phyloP scores from a whole-genome alignment of 148 eudicot species.

The Camellia granthamiana region DNA sequence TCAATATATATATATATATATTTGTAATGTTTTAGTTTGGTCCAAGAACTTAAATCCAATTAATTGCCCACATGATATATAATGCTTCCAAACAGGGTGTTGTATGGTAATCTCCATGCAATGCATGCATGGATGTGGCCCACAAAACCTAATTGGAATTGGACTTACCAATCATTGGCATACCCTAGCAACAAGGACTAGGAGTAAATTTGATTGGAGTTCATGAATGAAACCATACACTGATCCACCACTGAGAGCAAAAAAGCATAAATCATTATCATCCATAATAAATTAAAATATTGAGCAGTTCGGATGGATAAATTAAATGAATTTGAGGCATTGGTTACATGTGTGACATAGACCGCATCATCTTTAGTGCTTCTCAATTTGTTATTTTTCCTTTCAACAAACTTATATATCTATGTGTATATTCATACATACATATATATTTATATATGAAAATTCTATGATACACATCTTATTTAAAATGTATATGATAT shows the following conservation, averaged over 20 bases:
- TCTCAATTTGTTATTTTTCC: not conserved
- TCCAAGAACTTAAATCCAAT: not conserved
- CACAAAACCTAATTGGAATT: not conserved
- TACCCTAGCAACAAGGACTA: no score
- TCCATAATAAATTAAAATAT: not conserved
- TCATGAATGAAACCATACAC: not conserved
- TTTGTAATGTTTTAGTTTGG: not conserved
- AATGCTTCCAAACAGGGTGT: not conserved
- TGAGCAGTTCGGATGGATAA: slow-evolving; percentile 1
- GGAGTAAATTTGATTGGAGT: not conserved
- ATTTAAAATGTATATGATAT: no score
- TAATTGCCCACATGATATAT: not conserved
- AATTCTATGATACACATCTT: no score
- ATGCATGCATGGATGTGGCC: not conserved
- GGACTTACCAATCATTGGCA: not conserved
- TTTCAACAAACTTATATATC: no score
- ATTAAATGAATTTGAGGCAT: not conserved
- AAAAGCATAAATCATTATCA: not conserved
- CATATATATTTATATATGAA: no score
- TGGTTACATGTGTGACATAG: not conserved
- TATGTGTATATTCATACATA: no score
- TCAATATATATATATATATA: not conserved
- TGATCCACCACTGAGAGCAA: not conserved
- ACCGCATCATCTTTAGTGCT: not conserved
- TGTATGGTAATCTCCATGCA: not conserved